Evolutionary conservation across 108 stramenopile genomes (phyloP), one percentile per base, ranked within the genome.

Genomic region (Chaetoceros muelleri): DNA sequence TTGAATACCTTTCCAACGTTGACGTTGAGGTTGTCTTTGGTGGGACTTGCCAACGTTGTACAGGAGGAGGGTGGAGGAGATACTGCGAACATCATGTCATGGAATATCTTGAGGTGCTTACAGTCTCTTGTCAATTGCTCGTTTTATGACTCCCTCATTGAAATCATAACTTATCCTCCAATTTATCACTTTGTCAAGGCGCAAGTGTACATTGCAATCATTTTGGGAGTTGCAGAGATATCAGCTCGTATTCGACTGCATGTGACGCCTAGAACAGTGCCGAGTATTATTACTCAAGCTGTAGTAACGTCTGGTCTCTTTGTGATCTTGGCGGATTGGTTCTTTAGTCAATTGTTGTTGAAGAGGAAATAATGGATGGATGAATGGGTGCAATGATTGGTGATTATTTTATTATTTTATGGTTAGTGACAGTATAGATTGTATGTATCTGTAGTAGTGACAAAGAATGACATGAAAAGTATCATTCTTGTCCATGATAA

Each of bases 261-360:
- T 46, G 60, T 89, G n/a, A 82, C 87, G 17, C 75, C 84, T 2
- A 68, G 80, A 49, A 79, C 68, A 28, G 84, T 89, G 46, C 87
- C 87, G 24, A 67, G 62, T 29, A 82, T 82, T 8, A 89, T 89
- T 46, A 89, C 87, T 2, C 62, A 67, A 2, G 65, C 74, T 47
- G 84, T 89, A 2, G 87, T 89, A 2, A 31, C 65, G 34, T 73
- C 81, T 17, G 74, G 84, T 40, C 55, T 89, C 23, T 61, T 83
- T 55, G 74, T 89, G 21, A 89, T 89, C 62, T 53, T 89, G 46
- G 83, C 81, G 2, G 87, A 89, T 61, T 89, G 87, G 87, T 80
- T 64, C 30, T 89, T 89, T 60, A 76, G 74, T 48, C 87, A 89
- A 64, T 46, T 85, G 44, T 60, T 69, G 48, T 56, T 88, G n/a